phyloP scores from a whole-genome alignment of 306 rosid species.

The Trifolium repens region DNA sequence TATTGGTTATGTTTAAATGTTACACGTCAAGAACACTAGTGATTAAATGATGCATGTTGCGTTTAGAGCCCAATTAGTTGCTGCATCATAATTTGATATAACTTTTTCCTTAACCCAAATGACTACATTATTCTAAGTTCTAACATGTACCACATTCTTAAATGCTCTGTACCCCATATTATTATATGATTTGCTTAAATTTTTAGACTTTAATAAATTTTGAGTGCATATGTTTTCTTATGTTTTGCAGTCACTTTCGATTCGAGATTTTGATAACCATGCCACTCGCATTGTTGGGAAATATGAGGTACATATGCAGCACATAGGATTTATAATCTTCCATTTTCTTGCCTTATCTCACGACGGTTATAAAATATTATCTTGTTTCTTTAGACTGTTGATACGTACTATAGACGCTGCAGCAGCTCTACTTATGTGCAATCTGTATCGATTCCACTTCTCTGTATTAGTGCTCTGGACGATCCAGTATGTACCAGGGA shows the following conservation, averaged over 20 bases:
- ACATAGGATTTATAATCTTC: slow-evolving; percentile 24
- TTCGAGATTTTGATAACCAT: slow-evolving; percentile 90
- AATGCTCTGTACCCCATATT: slow-evolving; percentile 9
- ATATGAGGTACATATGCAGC: slow-evolving; percentile 66
- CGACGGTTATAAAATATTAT: slow-evolving; percentile 25
- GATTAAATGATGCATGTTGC: neutral
- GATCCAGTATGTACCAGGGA: slow-evolving; percentile 96
- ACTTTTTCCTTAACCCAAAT: slow-evolving; percentile 7
- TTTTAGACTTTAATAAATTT: slow-evolving; percentile 22
- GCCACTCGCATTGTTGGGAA: slow-evolving; percentile 89
- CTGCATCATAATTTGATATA: slow-evolving; percentile 9
- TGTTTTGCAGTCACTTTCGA: slow-evolving; percentile 68
- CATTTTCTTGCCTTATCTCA: slow-evolving; percentile 28
- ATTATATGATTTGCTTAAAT: slow-evolving; percentile 7
- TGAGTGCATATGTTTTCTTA: slow-evolving; percentile 39
- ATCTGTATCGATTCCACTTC: slow-evolving; percentile 88
- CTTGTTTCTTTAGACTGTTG: slow-evolving; percentile 77
- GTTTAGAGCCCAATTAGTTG: slow-evolving; percentile 26
- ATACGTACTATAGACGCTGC: slow-evolving; percentile 85
- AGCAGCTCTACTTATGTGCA: slow-evolving; percentile 76
- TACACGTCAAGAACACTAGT: neutral
- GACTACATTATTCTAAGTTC: slow-evolving; percentile 14
- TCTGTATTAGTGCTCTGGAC: slow-evolving; percentile 91
- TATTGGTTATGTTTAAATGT: slow-evolving; percentile 4
- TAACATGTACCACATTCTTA: slow-evolving; percentile 1